These are phyloP conservation scores for Penicillium sp. DNA, from an alignment of 2,329 filamentous ascomycete species.

Conservation along the genomic window DNA sequence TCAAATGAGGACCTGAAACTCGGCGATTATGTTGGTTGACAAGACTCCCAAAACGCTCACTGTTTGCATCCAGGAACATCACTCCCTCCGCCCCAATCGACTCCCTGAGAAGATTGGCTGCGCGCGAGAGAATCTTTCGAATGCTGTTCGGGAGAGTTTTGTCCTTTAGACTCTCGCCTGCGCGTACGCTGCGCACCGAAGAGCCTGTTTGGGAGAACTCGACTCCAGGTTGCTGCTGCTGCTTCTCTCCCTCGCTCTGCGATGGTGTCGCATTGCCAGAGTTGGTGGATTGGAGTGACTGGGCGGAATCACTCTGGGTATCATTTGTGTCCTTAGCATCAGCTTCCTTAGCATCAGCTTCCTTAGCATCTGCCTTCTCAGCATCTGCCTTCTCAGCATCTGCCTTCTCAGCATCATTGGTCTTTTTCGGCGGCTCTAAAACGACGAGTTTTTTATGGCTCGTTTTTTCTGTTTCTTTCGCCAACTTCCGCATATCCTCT, in stretches of 20 bases:
- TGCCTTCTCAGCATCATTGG: too few relatives aligned
- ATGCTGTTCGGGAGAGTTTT: constrained; percentile 10
- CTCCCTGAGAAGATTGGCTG: constrained; percentile 46
- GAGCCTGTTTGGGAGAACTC: not conserved
- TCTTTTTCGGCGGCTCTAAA: not conserved
- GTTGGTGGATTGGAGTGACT: not conserved
- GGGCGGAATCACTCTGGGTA: not conserved
- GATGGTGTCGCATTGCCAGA: not conserved
- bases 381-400: too few relatives aligned
- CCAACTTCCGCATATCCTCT: constrained; percentile 17
- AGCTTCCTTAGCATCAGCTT: too few relatives aligned
- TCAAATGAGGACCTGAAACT: constrained; percentile 3
- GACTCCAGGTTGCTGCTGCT: not conserved
- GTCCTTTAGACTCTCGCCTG: constrained; percentile 10
- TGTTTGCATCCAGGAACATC: constrained; percentile 32
- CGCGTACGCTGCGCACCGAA: constrained; percentile 5
- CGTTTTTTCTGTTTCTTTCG: not conserved
- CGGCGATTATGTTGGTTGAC: constrained; percentile 13
- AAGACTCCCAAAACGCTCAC: constrained; percentile 17
- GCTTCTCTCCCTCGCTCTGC: not conserved
- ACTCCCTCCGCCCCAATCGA: constrained; percentile 45
- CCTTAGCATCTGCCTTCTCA: too few relatives aligned
- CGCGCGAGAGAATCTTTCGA: constrained; percentile 43
- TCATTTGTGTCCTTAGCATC: not conserved
- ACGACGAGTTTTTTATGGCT: not conserved